These are phyloP conservation scores for Immersiella caudata DNA, from an alignment of 495 filamentous ascomycete species.

Conservation along the genomic window DNA sequence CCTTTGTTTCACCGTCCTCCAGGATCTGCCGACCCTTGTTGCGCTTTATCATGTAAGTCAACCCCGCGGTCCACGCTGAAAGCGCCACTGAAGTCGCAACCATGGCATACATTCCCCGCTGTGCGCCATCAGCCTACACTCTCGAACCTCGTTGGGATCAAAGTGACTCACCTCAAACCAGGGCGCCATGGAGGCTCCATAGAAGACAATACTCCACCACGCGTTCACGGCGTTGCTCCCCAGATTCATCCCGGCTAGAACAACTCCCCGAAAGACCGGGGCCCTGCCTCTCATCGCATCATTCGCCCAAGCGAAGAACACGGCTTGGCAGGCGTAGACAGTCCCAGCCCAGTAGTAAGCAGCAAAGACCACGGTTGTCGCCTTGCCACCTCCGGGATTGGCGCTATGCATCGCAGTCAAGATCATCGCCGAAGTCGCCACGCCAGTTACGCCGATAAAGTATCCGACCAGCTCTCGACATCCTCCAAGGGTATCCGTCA, in stretches of 20 bases:
- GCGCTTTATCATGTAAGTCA: not conserved
- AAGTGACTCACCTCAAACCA: slow-evolving; percentile 46
- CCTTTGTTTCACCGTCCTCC: not conserved
- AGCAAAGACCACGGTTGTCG: slow-evolving; percentile 43
- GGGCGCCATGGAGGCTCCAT: slow-evolving; percentile 60
- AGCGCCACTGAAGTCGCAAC: not conserved
- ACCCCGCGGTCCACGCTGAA: not conserved
- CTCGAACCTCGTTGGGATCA: not conserved
- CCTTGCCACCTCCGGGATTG: slow-evolving; percentile 30
- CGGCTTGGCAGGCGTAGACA: slow-evolving; percentile 63
- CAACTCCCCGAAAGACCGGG: slow-evolving; percentile 49
- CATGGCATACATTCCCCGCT: not conserved
- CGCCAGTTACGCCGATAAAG: slow-evolving; percentile 54
- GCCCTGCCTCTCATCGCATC: slow-evolving; percentile 55
- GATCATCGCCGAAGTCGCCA: slow-evolving; percentile 53
- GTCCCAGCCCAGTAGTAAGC: slow-evolving; percentile 60
- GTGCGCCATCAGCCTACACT: not conserved
- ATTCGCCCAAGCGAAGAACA: slow-evolving; percentile 66
- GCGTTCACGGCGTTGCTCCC: slow-evolving; percentile 60
- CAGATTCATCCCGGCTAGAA: slow-evolving; percentile 62
- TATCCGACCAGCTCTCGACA: slow-evolving; percentile 57
- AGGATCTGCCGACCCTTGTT: not conserved
- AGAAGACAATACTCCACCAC: slow-evolving; percentile 69
- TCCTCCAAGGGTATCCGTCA: slow-evolving; percentile 56
- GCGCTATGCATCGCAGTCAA: slow-evolving; percentile 44